phyloP scores from a whole-genome alignment of 495 filamentous ascomycete genomes.

The Glonium stellatum region DNA sequence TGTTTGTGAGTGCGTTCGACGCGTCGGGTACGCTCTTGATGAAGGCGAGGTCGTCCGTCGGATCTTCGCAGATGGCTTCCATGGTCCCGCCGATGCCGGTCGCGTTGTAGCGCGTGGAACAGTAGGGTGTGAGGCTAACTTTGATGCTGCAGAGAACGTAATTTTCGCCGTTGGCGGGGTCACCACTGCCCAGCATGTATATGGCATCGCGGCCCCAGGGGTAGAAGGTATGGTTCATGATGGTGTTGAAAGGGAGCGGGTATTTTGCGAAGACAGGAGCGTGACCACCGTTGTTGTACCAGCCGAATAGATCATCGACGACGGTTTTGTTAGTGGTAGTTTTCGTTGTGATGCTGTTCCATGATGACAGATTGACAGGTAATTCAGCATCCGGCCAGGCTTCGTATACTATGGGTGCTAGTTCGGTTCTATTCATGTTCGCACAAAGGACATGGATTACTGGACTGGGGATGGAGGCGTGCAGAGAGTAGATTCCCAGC shows the following conservation, averaged over 20 bases:
- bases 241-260: conserved; percentile 56
- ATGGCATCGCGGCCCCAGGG: conserved; percentile 43
- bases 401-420: conserved; percentile 55
- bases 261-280: conserved; percentile 60
- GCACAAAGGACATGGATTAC: conserved; percentile 64
- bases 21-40: conserved; percentile 36
- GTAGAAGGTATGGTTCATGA: conserved; percentile 47
- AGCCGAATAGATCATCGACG: conserved; percentile 64
- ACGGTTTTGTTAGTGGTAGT: conserved; percentile 47
- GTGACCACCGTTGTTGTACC: conserved; percentile 45
- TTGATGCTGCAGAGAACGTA: conserved; percentile 60
- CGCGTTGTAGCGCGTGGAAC: conserved; percentile 56
- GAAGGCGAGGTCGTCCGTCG: conserved; percentile 46
- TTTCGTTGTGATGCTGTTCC: conserved; percentile 13
- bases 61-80: conserved; percentile 51
- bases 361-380: conserved; percentile 33
- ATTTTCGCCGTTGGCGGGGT: conserved; percentile 28
- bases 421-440: conserved; percentile 50
- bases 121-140: conserved; percentile 51
- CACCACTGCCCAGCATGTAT: conserved; percentile 55
- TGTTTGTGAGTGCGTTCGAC: conserved; percentile 26
- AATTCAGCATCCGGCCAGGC: conserved; percentile 44
- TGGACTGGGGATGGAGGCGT: conserved; percentile 59
- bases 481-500: conserved; percentile 57
- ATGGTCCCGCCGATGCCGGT: conserved; percentile 50